A percentile compares a stretch with the other conserved stretches of the same genome.
phyloP scores from a whole-genome alignment of 2,329 filamentous ascomycete species.

The Colletotrichum tanaceti region DNA sequence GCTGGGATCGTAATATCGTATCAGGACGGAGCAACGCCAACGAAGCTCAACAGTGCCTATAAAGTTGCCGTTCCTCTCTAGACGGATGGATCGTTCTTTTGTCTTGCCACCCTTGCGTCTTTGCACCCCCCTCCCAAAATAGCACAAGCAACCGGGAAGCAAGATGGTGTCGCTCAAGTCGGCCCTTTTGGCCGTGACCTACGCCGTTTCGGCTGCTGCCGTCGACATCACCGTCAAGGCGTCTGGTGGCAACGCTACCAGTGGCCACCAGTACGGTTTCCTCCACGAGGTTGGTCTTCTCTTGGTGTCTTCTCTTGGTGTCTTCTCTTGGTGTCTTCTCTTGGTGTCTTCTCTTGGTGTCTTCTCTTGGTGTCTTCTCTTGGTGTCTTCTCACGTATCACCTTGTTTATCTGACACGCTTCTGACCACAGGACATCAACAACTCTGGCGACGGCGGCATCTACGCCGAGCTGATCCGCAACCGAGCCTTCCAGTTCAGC shows the following conservation, averaged over 20 bases:
- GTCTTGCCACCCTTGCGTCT: slow-evolving; percentile 27
- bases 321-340: too few relatives aligned
- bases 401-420: background rate
- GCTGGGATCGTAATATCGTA: background rate
- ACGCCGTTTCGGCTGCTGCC: slow-evolving; percentile 45
- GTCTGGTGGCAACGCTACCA: slow-evolving; percentile 56
- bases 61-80: background rate
- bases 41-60: slow-evolving; percentile 3
- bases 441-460: slow-evolving; percentile 79
- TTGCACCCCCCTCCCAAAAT: slow-evolving; percentile 21
- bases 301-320: background rate
- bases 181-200: slow-evolving; percentile 41
- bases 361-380: too few relatives aligned
- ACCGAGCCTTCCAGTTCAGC: slow-evolving; percentile 74
- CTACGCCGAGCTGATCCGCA: slow-evolving; percentile 77
- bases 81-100: too few relatives aligned
- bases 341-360: too few relatives aligned
- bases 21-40: background rate
- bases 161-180: slow-evolving; percentile 40
- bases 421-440: slow-evolving; percentile 67
- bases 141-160: slow-evolving; percentile 26
- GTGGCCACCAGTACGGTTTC: slow-evolving; percentile 59
- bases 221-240: slow-evolving; percentile 57
- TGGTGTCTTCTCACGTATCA: too few relatives aligned
- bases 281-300: slow-evolving; percentile 54